Evolutionary conservation across 179 eudicot species (phyloP).

Genomic region (Corrigiola litoralis): DNA sequence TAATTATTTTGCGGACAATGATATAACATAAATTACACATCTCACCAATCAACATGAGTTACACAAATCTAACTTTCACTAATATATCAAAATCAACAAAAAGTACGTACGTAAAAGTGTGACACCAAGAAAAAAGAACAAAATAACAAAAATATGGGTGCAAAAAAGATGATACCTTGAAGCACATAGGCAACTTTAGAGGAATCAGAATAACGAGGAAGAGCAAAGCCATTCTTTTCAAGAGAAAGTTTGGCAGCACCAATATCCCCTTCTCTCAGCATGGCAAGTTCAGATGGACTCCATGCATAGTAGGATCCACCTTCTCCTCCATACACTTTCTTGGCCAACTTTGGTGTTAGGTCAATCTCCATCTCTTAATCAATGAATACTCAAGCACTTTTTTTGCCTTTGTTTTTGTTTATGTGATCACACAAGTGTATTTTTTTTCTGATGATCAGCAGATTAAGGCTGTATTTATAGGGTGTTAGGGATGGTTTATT

Average conservation of each 20-base stretch:
- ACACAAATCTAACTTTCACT: no score
- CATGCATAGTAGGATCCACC: constrained; percentile 63
- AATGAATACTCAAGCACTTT: no score
- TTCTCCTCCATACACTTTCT: constrained; percentile 43
- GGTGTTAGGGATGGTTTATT: no score
- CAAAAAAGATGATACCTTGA: constrained; percentile 42
- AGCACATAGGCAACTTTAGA: constrained; percentile 66
- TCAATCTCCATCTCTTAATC: constrained; percentile 57
- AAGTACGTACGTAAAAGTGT: not conserved
- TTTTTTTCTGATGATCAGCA: no score
- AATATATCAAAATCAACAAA: not conserved
- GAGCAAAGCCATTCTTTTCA: constrained; percentile 54
- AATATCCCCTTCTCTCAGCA: constrained; percentile 55
- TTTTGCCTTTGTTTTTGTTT: no score
- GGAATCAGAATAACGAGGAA: constrained; percentile 64
- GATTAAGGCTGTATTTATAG: no score
- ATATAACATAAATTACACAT: no score
- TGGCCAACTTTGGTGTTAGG: constrained; percentile 47
- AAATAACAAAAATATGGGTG: not conserved
- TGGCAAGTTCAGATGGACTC: constrained; percentile 59
- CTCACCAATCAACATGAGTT: no score
- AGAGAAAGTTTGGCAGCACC: constrained; percentile 69
- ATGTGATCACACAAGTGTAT: no score
- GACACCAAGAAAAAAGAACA: not conserved
- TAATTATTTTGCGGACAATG: no score